These are phyloP conservation scores for Marasmius oreades DNA, from an alignment of 1,284 basidiomycete species.

Conservation along the genomic window DNA sequence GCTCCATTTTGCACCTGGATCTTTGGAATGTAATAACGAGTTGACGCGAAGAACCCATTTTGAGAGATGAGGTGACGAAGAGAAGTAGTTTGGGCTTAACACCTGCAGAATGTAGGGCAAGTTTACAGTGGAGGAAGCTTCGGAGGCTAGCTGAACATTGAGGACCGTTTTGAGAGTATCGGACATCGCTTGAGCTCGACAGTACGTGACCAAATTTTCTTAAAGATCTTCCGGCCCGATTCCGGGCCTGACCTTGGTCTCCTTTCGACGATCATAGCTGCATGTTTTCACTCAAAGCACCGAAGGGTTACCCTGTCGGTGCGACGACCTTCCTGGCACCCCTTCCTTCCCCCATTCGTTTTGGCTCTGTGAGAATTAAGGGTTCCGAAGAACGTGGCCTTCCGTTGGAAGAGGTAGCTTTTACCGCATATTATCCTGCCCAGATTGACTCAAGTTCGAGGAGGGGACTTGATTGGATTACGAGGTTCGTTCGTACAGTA, in stretches of 20 bases:
- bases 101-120: conserved; percentile 54
- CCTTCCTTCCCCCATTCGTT: conserved; percentile 30
- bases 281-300: conserved; percentile 41
- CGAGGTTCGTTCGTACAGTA: conserved; percentile 32
- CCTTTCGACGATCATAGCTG: not conserved
- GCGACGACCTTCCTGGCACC: conserved; percentile 48
- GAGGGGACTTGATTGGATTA: conserved; percentile 49
- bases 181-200: conserved; percentile 22
- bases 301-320: conserved; percentile 51
- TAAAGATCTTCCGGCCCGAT: not conserved
- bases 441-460: conserved; percentile 25
- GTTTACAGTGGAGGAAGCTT: conserved; percentile 52
- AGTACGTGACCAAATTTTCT: not conserved
- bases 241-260: not conserved
- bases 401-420: conserved; percentile 51
- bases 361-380: conserved; percentile 40
- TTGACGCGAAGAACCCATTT: conserved; percentile 73
- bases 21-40: conserved; percentile 71
- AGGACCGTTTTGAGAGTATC: conserved; percentile 56
- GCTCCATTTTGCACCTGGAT: conserved; percentile 68
- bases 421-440: conserved; percentile 60
- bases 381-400: conserved; percentile 36
- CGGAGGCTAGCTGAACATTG: conserved; percentile 67
- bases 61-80: conserved; percentile 57
- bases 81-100: conserved; percentile 47